phyloP scores from a whole-genome alignment of 768 basidiomycete species.

The Russula lepida region DNA sequence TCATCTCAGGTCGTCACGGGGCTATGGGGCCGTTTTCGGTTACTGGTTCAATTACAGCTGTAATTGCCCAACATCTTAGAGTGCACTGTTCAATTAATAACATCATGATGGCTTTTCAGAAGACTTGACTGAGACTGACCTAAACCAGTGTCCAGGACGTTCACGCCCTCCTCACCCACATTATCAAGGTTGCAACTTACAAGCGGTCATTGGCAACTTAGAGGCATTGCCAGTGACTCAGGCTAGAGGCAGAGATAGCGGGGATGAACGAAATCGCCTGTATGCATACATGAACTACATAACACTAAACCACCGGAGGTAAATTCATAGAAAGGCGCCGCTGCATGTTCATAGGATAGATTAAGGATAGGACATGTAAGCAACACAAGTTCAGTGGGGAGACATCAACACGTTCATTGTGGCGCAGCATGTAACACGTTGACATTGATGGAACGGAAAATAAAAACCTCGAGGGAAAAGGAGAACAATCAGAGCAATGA shows the following conservation, averaged over 20 bases:
- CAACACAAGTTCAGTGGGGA: constrained; percentile 3
- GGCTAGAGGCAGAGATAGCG: too few relatives aligned
- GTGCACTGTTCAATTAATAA: neutral
- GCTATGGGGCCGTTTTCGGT: too few relatives aligned
- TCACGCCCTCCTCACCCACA: neutral
- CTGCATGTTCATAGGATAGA: neutral
- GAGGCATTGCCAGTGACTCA: too few relatives aligned
- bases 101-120: neutral
- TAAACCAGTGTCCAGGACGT: neutral
- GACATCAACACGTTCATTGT: constrained; percentile 8
- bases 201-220: neutral
- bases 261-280: neutral
- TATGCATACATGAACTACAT: neutral
- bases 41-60: too few relatives aligned
- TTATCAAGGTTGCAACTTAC: neutral
- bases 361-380: constrained; percentile 1
- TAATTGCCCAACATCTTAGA: too few relatives aligned
- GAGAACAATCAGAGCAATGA: neutral
- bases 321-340: neutral
- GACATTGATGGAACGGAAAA: neutral
- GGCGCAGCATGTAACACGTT: neutral
- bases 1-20: too few relatives aligned
- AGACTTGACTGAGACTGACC: neutral
- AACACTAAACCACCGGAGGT: neutral
- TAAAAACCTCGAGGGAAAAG: neutral